Conservation (phyloP, 208 protist genomes). For the Acanthamoeba castellanii region DNA sequence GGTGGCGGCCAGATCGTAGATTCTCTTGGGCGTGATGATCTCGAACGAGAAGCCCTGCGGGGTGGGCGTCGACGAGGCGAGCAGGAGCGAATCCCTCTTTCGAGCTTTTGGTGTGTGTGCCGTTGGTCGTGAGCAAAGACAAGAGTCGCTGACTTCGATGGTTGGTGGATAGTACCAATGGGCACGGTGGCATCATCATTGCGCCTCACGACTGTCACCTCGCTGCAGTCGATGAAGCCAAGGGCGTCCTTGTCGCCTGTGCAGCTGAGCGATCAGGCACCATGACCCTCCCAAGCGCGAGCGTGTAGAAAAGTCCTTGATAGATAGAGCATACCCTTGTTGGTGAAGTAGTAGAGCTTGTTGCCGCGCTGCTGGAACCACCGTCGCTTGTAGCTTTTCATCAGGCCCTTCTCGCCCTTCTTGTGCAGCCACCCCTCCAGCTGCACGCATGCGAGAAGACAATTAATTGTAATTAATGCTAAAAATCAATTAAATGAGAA, state of each 20-base stretch:
- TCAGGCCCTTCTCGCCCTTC: constrained; percentile 72
- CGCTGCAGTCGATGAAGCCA: constrained; percentile 55
- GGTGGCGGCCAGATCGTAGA: constrained; percentile 44
- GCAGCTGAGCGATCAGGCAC: neutral
- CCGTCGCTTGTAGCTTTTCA: constrained; percentile 51
- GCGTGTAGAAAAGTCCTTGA: neutral
- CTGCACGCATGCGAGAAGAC: neutral
- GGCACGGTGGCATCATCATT: neutral
- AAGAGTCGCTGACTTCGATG: neutral
- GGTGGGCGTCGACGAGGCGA: neutral
- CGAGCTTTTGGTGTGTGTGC: neutral
- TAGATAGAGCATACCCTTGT: neutral
- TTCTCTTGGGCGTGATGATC: constrained; percentile 49
- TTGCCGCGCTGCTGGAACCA: constrained; percentile 66
- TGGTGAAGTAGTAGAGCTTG: constrained; percentile 60
- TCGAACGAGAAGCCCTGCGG: constrained; percentile 1
- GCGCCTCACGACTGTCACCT: neutral
- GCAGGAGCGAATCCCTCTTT: neutral
- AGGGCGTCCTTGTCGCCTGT: constrained; percentile 15
- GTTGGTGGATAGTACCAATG: neutral
- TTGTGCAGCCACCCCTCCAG: constrained; percentile 66
- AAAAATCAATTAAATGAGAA: neutral
- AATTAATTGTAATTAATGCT: neutral
- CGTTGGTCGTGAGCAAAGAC: no score
- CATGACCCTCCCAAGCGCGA: neutral